Conservation (phyloP, 2,329 filamentous ascomycete species). For the Plectosphaerella cucumerina region DNA sequence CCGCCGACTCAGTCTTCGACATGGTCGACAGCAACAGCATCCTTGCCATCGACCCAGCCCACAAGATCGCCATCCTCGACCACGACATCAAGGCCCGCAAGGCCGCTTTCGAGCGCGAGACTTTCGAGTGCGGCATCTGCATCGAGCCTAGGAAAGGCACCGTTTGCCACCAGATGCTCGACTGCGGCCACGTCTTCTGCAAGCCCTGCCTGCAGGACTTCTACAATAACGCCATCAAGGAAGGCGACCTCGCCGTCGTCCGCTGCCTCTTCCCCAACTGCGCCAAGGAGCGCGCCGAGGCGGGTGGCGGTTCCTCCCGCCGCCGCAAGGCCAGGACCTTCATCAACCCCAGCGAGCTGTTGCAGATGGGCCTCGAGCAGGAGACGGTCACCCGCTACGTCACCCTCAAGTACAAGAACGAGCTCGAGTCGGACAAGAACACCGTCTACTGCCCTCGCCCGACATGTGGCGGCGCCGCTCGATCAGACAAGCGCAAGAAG, state of each 20-base stretch:
- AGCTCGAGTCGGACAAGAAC: conserved; percentile 85
- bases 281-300: conserved; percentile 53
- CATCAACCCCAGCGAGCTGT: conserved; percentile 77
- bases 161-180: conserved; percentile 74
- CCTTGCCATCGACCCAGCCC: conserved; percentile 48
- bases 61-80: conserved; percentile 70
- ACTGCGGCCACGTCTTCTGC: conserved; percentile 91
- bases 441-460: conserved; percentile 88
- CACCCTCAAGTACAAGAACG: conserved; percentile 84
- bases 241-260: conserved; percentile 76
- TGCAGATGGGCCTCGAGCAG: conserved; percentile 68
- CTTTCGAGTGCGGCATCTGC: conserved; percentile 85
- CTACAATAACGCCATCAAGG: conserved; percentile 81
- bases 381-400: conserved; percentile 82
- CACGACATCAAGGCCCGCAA: conserved; percentile 73
- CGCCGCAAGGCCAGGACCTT: conserved; percentile 60
- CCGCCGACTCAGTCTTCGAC: conserved; percentile 57
- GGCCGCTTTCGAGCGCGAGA: conserved; percentile 74
- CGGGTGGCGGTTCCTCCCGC: conserved; percentile 20
- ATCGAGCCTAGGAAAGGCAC: conserved; percentile 87
- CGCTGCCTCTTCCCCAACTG: conserved; percentile 79
- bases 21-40: conserved; percentile 43
- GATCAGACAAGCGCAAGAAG: conserved; percentile 69
- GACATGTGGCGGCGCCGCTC: conserved; percentile 89
- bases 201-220: conserved; percentile 82